Conservation (phyloP, 2,329 filamentous ascomycete genomes). For the Colletotrichum scovillei region DNA sequence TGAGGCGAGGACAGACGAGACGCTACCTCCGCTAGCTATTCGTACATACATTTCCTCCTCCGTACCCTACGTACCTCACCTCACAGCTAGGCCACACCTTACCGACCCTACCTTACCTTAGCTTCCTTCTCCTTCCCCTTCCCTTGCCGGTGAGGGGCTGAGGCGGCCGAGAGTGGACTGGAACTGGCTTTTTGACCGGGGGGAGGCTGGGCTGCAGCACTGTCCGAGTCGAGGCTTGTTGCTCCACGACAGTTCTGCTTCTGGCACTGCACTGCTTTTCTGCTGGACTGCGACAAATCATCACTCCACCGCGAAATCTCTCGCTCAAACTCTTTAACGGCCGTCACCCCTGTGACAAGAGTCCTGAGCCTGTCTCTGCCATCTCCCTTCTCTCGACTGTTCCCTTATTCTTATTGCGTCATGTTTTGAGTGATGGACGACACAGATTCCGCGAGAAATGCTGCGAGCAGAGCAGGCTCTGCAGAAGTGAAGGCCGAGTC, state of each 20-base stretch:
- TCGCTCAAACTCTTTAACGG: constrained; percentile 33
- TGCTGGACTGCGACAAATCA: not conserved
- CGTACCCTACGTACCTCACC: not conserved
- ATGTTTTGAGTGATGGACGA: constrained; percentile 33
- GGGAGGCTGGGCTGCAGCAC: constrained; percentile 8
- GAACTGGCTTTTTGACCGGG: constrained; percentile 15
- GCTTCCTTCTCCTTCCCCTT: not conserved
- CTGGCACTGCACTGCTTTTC: constrained; percentile 6
- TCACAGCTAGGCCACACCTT: not conserved
- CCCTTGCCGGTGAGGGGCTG: constrained; percentile 31
- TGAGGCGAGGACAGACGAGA: not conserved
- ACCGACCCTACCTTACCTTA: constrained; percentile 14
- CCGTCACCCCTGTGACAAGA: constrained; percentile 27
- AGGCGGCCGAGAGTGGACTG: constrained; percentile 17
- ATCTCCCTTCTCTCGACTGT: constrained; percentile 6
- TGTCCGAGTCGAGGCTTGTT: constrained; percentile 8
- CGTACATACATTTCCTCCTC: not conserved
- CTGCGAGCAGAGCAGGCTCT: constrained; percentile 35
- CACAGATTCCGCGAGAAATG: constrained; percentile 35
- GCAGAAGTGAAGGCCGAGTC: constrained; percentile 36
- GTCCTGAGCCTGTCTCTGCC: constrained; percentile 15
- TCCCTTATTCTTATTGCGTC: constrained; percentile 24
- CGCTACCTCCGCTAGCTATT: not conserved
- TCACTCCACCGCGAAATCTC: constrained; percentile 34
- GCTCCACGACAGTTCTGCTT: constrained; percentile 11